phyloP scores from a whole-genome alignment of 2,329 filamentous ascomycete genomes.

The Alternaria rosae region DNA sequence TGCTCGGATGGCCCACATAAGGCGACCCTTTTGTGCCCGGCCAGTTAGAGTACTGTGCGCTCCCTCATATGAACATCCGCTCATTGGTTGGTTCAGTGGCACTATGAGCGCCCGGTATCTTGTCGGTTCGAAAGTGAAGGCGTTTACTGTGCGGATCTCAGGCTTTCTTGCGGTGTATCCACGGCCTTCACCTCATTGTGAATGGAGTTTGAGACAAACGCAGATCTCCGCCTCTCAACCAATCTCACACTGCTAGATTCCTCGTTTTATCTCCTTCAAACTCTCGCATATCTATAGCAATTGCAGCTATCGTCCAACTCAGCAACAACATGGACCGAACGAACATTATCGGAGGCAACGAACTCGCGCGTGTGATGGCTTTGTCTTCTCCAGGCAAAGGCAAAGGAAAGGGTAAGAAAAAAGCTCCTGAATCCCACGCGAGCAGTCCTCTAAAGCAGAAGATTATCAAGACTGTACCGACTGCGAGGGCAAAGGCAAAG shows the following conservation, averaged over 20 bases:
- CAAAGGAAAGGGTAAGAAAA: slow-evolving; percentile 1
- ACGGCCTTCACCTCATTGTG: slow-evolving; percentile 6
- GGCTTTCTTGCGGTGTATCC: not conserved
- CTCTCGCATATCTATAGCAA: not conserved
- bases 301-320: not conserved
- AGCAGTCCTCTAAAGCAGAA: not conserved
- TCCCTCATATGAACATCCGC: no score
- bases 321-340: not conserved
- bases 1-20: not conserved
- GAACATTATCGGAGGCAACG: slow-evolving; percentile 9
- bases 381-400: not conserved
- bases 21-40: no score
- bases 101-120: not conserved
- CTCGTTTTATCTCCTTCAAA: not conserved
- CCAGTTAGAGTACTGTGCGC: not conserved
- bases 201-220: slow-evolving; percentile 8
- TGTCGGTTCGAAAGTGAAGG: not conserved
- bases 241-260: not conserved
- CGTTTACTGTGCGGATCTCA: not conserved
- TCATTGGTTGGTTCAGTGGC: not conserved
- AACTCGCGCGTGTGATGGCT: slow-evolving; percentile 2
- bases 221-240: not conserved
- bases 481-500: not conserved
- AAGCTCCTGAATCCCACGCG: not conserved
- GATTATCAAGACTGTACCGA: not conserved